Evolutionary conservation across 2,329 filamentous ascomycete genomes (phyloP).

Genomic region (Clarireedia homoeocarpa): DNA sequence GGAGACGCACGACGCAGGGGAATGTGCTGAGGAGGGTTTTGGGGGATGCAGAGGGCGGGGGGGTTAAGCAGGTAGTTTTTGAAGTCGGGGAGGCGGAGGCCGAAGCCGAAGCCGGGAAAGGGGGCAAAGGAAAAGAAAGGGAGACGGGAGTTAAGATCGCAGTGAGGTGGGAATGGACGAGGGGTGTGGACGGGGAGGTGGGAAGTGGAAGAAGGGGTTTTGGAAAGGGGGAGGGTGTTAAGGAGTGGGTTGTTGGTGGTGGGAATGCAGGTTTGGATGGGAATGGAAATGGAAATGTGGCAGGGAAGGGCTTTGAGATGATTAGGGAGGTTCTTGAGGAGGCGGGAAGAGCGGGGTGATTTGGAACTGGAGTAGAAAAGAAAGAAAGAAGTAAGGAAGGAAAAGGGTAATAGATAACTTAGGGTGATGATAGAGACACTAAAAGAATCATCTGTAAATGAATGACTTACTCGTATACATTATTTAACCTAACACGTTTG

Average conservation of each 20-base stretch:
- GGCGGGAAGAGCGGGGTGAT: conserved; percentile 12
- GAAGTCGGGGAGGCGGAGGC: background rate
- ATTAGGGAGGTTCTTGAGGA: conserved; percentile 19
- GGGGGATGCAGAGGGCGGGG: background rate
- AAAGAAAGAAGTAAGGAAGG: background rate
- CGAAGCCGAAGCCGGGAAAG: no score
- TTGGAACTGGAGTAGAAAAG: background rate
- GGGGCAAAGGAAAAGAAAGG: background rate
- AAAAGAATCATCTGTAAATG: no score
- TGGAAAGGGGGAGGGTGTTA: conserved; percentile 15
- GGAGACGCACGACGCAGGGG: background rate
- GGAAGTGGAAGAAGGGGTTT: conserved; percentile 6
- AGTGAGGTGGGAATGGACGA: background rate
- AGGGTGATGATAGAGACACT: no score
- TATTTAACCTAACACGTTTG: no score
- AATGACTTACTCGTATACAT: no score
- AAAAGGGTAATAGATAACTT: no score
- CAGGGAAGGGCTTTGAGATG: conserved; percentile 16
- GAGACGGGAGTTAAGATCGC: background rate
- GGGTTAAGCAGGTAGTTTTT: conserved; percentile 5
- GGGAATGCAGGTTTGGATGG: conserved; percentile 9
- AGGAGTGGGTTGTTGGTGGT: conserved; percentile 19
- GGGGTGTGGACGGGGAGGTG: conserved; percentile 1
- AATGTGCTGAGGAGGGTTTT: background rate
- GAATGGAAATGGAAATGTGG: background rate